phyloP scores from a whole-genome alignment of 2,329 filamentous ascomycete genomes.

The Trichoderma lentiforme region DNA sequence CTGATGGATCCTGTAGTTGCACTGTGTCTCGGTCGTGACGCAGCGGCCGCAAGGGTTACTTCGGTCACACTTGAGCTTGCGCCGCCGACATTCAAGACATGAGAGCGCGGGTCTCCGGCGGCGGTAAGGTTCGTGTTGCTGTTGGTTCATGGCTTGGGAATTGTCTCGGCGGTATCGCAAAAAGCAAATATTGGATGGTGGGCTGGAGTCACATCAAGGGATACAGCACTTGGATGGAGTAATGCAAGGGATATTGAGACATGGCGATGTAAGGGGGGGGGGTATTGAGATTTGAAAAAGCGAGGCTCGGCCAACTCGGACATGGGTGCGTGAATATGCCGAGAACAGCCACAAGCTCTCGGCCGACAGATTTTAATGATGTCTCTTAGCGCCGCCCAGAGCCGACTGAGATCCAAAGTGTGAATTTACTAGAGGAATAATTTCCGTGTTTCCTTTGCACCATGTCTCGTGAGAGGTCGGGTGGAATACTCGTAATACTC shows the following conservation, averaged over 20 bases:
- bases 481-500: not conserved
- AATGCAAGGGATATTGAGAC: not conserved
- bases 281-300: not conserved
- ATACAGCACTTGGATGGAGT: not conserved
- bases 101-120: constrained; percentile 41
- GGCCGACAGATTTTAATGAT: not conserved
- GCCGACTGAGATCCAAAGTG: not conserved
- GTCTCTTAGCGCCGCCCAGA: not conserved
- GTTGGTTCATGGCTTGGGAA: not conserved
- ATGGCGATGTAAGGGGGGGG: not conserved
- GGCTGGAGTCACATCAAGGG: not conserved
- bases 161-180: constrained; percentile 2
- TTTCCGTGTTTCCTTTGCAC: not conserved
- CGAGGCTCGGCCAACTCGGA: not conserved
- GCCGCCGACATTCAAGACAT: constrained; percentile 54
- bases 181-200: not conserved
- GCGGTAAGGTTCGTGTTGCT: not conserved
- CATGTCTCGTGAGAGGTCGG: not conserved
- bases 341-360: not conserved
- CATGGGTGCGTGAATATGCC: not conserved
- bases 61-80: constrained; percentile 61
- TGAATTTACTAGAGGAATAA: not conserved
- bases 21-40: constrained; percentile 46
- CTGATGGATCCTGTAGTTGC: not conserved
- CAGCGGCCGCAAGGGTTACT: constrained; percentile 58